Conservation (phyloP, 2,329 filamentous ascomycete genomes). For the Bipolaris victoriae region DNA sequence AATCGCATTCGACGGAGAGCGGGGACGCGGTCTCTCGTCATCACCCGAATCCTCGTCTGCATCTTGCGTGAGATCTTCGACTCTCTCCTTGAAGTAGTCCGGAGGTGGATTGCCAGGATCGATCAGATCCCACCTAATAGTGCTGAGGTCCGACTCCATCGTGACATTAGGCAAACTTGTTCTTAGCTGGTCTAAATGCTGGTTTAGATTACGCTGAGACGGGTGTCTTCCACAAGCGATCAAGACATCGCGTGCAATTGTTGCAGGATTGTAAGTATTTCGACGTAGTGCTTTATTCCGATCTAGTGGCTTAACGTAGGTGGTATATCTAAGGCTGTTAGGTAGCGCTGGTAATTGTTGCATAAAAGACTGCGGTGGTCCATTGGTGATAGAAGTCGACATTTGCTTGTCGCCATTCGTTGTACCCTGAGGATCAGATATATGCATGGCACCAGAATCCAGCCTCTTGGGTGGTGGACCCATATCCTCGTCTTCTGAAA, state of each 20-base stretch:
- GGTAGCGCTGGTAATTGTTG: constrained; percentile 13
- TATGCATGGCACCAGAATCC: constrained; percentile 22
- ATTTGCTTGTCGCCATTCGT: constrained; percentile 24
- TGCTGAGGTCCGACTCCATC: constrained; percentile 59
- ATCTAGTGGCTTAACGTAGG: constrained; percentile 55
- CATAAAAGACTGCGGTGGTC: constrained; percentile 18
- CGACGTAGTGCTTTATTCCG: constrained; percentile 56
- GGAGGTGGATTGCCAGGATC: constrained; percentile 60
- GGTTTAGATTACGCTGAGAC: constrained; percentile 63
- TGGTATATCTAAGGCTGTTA: constrained; percentile 25
- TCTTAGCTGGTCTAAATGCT: constrained; percentile 60
- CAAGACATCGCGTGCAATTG: constrained; percentile 68
- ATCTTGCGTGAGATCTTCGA: constrained; percentile 37
- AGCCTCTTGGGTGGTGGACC: constrained; percentile 45
- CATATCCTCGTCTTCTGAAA: constrained; percentile 54
- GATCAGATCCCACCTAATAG: constrained; percentile 66
- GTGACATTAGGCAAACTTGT: constrained; percentile 54
- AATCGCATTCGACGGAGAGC: constrained; percentile 27
- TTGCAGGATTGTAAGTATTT: constrained; percentile 64
- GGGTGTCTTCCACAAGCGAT: constrained; percentile 68
- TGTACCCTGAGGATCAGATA: constrained; percentile 14
- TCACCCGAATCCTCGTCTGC: constrained; percentile 46
- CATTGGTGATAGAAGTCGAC: constrained; percentile 19
- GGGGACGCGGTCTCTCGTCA: constrained; percentile 27
- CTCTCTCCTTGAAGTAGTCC: constrained; percentile 39